Evolutionary conservation across 192 early-diverging fungal species (phyloP), one percentile per base, ranked within the genome.

Genomic region (Powellomyces hirtus): DNA sequence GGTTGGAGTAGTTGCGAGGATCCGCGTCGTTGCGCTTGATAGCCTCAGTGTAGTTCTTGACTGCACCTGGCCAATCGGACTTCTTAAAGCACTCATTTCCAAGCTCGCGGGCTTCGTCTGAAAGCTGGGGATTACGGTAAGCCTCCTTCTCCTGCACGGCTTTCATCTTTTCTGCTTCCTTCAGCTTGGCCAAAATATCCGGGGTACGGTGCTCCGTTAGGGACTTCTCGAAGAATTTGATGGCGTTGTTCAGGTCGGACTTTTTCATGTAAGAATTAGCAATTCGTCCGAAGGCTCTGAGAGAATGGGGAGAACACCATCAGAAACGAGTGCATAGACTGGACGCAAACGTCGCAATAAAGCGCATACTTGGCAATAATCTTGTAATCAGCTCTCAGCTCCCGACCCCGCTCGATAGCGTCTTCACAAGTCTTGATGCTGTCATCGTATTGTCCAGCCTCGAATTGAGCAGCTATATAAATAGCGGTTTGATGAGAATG

Each of bases 11-110:
- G 68, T 90, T 89, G 71, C 92, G 86, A 27, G 90, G 85, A 59
- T 99, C 97, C 7, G 82, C 73, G 31, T 92, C 91, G 66, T 96
- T 95, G 69, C 97, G 91, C 86, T 95, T 95, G 78, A 99, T 95
- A 6, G 95, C 92, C 78, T 99, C 97, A 18, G 92, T 88, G 79
- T 99, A 99, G 75, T 89, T 81, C 76, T 90, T 88, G 63, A 97
- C 87, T 18, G 97, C 94, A 38, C 90, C 92, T 13, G 88, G 82
- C 74, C 84, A 99, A 52, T 93, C 84, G 37, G 82, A 88, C 38
- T 90, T 69, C 82, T 99, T 99, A 89, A 96, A 98, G 16, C 94
- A 75, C 40, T 83, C 89, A 75, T 99, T 99, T 33, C 97, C 97
- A 26, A 79, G 81, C 75, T 98, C 95, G 72, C 97, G 93, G 18